A percentile compares a stretch with the other conserved stretches of the same genome.
phyloP scores from a whole-genome alignment of 495 filamentous ascomycete genomes.

The Chaetomium tenue region DNA sequence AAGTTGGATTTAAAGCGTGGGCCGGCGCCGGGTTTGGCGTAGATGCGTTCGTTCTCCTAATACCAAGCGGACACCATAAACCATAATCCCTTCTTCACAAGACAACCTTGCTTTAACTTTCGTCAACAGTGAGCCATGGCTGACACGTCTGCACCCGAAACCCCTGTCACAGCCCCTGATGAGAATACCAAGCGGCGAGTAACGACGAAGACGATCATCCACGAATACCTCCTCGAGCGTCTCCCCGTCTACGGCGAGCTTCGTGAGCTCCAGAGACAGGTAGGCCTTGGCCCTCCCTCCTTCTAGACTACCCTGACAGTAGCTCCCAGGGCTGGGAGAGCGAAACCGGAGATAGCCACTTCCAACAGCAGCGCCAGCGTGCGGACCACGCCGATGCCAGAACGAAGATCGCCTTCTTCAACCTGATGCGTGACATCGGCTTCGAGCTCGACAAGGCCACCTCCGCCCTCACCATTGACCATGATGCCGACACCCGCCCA shows the following conservation, averaged over 20 bases:
- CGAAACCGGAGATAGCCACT: background rate
- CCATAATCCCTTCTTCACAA: no score
- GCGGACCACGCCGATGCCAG: slow-evolving; percentile 8
- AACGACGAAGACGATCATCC: background rate
- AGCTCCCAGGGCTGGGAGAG: slow-evolving; percentile 4
- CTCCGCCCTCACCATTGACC: slow-evolving; percentile 7
- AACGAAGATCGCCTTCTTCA: slow-evolving; percentile 5
- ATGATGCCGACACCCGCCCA: background rate
- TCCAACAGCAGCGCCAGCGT: slow-evolving; percentile 7
- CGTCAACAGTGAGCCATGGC: no score
- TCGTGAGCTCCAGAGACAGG: slow-evolving; percentile 3
- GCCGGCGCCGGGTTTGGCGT: no score
- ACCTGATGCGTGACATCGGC: slow-evolving; percentile 12
- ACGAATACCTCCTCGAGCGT: slow-evolving; percentile 2
- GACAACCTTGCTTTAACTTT: no score
- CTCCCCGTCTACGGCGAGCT: slow-evolving; percentile 7
- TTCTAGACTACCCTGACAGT: background rate
- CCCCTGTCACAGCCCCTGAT: no score
- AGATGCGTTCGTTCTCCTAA: no score
- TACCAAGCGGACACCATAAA: no score
- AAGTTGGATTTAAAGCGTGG: no score
- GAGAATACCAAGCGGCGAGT: background rate
- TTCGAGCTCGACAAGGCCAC: slow-evolving; percentile 10
- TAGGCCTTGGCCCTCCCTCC: background rate
- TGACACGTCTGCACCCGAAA: no score